A percentile compares a stretch with the other conserved stretches of the same genome.
These are phyloP conservation scores for Fraxinus albicans DNA, from an alignment of 305 asterid species.

Conservation along the genomic window DNA sequence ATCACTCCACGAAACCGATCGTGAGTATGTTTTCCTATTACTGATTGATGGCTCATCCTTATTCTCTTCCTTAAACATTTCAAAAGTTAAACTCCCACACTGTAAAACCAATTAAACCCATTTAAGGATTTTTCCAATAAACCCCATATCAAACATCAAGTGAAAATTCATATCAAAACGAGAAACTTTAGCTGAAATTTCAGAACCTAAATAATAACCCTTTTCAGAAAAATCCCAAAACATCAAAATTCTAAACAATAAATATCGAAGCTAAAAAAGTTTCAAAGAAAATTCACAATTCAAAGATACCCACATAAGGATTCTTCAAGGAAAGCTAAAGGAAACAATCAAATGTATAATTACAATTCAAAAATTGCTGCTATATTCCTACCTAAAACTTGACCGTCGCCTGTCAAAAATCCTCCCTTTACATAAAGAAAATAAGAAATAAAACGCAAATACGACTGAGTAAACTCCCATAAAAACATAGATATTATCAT, in stretches of 20 bases:
- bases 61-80: slow-evolving; percentile 68
- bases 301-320: slow-evolving; percentile 16
- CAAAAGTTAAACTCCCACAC: slow-evolving; percentile 35
- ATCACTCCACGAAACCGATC: slow-evolving; percentile 85
- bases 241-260: slow-evolving; percentile 13
- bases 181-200: not conserved
- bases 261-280: not conserved
- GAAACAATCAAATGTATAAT: slow-evolving; percentile 17
- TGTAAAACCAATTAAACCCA: slow-evolving; percentile 38
- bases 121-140: slow-evolving; percentile 22
- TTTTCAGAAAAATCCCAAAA: slow-evolving; percentile 8
- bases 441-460: slow-evolving; percentile 42
- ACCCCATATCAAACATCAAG: slow-evolving; percentile 25
- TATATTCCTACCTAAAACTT: slow-evolving; percentile 40
- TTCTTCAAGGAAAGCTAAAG: slow-evolving; percentile 12
- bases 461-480: slow-evolving; percentile 43
- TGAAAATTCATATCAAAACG: not conserved
- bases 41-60: slow-evolving; percentile 53
- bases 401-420: slow-evolving; percentile 29
- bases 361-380: slow-evolving; percentile 29
- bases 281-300: slow-evolving; percentile 24
- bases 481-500: slow-evolving; percentile 28
- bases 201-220: slow-evolving; percentile 4
- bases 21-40: slow-evolving; percentile 56
- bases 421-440: slow-evolving; percentile 20